Base-by-base conservation (phyloP, 176 grass and related monocot species). In the Lolium multiflorum region DNA sequence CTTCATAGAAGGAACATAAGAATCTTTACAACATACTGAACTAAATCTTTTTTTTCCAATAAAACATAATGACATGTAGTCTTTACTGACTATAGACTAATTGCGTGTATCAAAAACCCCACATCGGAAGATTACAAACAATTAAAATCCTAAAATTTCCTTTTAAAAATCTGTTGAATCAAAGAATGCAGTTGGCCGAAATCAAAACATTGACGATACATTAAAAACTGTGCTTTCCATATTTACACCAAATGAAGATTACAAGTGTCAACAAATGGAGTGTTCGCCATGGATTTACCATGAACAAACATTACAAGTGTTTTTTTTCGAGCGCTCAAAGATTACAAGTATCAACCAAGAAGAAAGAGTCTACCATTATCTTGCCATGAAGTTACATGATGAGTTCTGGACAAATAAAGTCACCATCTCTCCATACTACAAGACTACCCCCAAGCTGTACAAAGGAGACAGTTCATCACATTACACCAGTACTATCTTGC, bases 401-500 rank as follows among this genome's bases (percentile, higher is more conserved):
- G 43, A 80, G 66, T 74, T 55, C 13, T 21, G 67, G 87, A 72
- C 79, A 46, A 37, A 58, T 2, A 13, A 35, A 31, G 7, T 21
- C 22, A 8, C 25, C 84, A 24, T 59, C 65, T 31, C 76, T 71
- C 25, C 66, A 50, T 60, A 22, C 25, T 62, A 80, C 51, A 86
- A 21, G 66, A 60, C 20, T 73, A 52, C 44, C 2, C 20, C 31
- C 20, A 11, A 51, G 58, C 48, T 55, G 80, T 37, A 46, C 74
- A 79, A 46, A 91, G 68, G 82, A 43, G 89, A 81, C 81, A 80
- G 21, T 70, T 81, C 49, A 64, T 81, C 70, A 62, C 61, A 88
- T 77, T 88, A 51, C 74, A 55, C 25, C 74, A 56, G 74, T 35
- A 84, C 72, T 76, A 76, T 52, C 48, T 50, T 76, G 76, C 64